Conservation (phyloP, 805 yeast genomes). For the Cyberlindnera misumaiensis region DNA sequence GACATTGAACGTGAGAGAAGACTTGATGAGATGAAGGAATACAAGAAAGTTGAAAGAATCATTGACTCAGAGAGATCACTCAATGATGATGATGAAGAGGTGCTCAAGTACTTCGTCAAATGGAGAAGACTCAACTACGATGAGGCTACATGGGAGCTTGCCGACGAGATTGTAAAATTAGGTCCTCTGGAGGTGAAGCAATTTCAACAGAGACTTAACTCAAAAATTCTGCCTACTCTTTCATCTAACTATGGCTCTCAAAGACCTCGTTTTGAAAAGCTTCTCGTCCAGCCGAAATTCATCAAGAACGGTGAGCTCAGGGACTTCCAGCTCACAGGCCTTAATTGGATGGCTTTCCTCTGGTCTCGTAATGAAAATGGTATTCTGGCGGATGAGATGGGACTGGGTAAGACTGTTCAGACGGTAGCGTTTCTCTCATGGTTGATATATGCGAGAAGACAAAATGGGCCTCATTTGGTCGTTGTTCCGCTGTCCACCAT, state of each 20-base stretch:
- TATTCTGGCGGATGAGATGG: conserved; percentile 98
- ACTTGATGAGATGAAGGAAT: conserved; percentile 78
- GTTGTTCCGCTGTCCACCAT: conserved; percentile 95
- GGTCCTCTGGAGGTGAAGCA: conserved; percentile 81
- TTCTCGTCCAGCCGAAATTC: conserved; percentile 79
- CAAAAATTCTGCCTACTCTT: conserved; percentile 76
- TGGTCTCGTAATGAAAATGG: conserved; percentile 99
- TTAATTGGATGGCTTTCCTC: conserved; percentile 98
- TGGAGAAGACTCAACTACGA: conserved; percentile 94
- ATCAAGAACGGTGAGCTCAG: conserved; percentile 88
- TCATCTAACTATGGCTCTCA: conserved; percentile 68
- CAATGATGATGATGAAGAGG: conserved; percentile 56
- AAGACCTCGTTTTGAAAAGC: conserved; percentile 86
- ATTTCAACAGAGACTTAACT: conserved; percentile 73
- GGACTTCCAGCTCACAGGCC: conserved; percentile 96
- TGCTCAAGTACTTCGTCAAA: conserved; percentile 77
- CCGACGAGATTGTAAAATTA: conserved; percentile 73
- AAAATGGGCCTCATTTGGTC: conserved; percentile 93
- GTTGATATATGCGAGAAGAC: conserved; percentile 92
- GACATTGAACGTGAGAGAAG: conserved; percentile 84
- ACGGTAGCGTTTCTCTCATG: conserved; percentile 92
- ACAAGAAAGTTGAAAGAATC: conserved; percentile 80
- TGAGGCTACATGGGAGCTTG: conserved; percentile 95
- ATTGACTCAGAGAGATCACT: conserved; percentile 72
- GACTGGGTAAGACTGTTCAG: conserved; percentile 95